Evolutionary conservation across 495 filamentous ascomycete species (phyloP), one percentile per base, ranked within the genome.

Genomic region (Hamigera avellanea): DNA sequence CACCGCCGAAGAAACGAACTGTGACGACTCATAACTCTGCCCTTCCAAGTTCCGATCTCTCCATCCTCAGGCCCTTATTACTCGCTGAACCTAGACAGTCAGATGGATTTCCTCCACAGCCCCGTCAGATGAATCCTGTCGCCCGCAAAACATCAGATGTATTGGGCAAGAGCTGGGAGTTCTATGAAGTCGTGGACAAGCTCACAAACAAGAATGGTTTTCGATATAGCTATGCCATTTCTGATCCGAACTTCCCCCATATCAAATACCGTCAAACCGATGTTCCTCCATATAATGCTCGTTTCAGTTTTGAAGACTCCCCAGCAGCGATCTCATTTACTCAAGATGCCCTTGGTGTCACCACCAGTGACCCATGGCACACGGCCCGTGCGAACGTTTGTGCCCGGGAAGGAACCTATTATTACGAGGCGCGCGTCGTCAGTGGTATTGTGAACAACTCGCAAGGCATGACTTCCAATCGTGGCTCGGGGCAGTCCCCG

Each of bases 161-260:
- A 0, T 37, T 61, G 12, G 54, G 49, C 3, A 50, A 66, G 37
- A 58, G 44, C 36, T 66, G 61, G 54, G 55, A 63, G 33, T 67
- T 67, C 28, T 61, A 62, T 31, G 63, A 68, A 33, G 53, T 64
- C 8, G 57, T 58, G 14, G 63, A 69, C 46, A 86, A 81, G 54
- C 83, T 91, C 28, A 82, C 76, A 43, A 95, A 95, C 47, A 89
- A 91, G 52, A 86, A 87, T 57, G 83, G 77, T 28, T 96, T 83
- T 45, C 80, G 84, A 26, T 99, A 96, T 54, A 83, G 71, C 26
- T 86, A 88, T 42, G 93, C 86, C 50, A 86, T 95, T 40, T 84
- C 86, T 35, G 91, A 95, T 46, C 80, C 82, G 0, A 69, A 67
- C 13, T 93, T 96, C 38, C 79, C 81, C 6, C 83, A 86, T 35